phyloP scores from a whole-genome alignment of 106 monocot species.

The Dactylorhiza incarnata region DNA sequence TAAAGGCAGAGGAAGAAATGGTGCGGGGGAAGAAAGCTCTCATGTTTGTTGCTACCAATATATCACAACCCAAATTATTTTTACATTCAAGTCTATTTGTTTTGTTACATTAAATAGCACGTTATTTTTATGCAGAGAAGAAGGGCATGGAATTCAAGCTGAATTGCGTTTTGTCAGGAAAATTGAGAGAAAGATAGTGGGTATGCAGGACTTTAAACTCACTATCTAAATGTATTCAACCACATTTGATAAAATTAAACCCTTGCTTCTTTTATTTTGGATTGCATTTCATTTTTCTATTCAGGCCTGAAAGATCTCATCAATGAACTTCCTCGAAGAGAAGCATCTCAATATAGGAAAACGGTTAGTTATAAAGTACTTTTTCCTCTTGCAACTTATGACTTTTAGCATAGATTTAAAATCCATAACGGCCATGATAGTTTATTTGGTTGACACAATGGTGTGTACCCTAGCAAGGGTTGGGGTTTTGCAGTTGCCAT shows the following conservation, averaged over 20 bases:
- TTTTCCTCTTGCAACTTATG: background rate
- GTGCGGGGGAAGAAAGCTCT: conserved; percentile 19
- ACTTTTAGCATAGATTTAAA: background rate
- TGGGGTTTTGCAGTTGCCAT: background rate
- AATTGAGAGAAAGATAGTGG: conserved; percentile 21
- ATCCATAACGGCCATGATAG: background rate
- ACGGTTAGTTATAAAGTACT: conserved; percentile 14
- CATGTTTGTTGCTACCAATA: conserved; percentile 10
- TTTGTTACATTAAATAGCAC: background rate
- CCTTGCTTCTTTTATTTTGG: background rate
- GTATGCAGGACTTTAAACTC: conserved; percentile 10
- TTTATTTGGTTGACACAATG: background rate
- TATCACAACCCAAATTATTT: background rate
- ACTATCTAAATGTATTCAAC: background rate
- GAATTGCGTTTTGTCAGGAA: conserved; percentile 17
- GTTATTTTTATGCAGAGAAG: conserved; percentile 15
- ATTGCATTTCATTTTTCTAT: background rate
- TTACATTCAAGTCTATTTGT: background rate
- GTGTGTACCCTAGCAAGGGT: background rate
- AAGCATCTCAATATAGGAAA: conserved; percentile 20
- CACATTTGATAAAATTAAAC: background rate
- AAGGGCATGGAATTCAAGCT: conserved; percentile 25
- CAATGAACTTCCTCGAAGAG: conserved; percentile 25
- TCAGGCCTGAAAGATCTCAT: conserved; percentile 25
- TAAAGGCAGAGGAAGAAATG: conserved; percentile 29